These are phyloP conservation scores for Mucor racemosus DNA, from an alignment of 371 early-diverging fungal genomes.

Conservation along the genomic window DNA sequence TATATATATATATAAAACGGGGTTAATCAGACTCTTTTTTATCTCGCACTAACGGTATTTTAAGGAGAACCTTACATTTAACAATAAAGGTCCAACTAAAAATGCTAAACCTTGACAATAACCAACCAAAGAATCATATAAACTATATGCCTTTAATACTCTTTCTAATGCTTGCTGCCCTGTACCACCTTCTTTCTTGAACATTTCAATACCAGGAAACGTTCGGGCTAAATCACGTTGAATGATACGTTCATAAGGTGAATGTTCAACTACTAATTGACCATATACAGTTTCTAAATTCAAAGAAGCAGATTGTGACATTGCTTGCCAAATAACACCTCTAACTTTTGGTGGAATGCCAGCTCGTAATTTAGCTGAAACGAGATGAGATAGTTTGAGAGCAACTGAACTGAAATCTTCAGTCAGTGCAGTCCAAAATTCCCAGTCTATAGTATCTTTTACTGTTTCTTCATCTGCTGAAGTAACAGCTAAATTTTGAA, in stretches of 20 bases:
- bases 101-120: conserved; percentile 98
- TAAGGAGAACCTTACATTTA: conserved; percentile 67
- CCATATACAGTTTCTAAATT: conserved; percentile 84
- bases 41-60: neutral
- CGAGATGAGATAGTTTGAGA: conserved; percentile 62
- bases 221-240: conserved; percentile 91
- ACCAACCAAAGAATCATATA: conserved; percentile 92
- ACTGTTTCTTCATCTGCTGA: conserved; percentile 27
- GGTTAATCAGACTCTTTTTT: neutral
- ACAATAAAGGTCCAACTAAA: conserved; percentile 89
- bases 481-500: conserved; percentile 44
- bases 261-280: conserved; percentile 77
- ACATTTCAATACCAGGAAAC: conserved; percentile 88
- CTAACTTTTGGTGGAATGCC: conserved; percentile 88
- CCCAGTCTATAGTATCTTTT: conserved; percentile 74
- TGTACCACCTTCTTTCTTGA: conserved; percentile 79
- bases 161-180: conserved; percentile 86
- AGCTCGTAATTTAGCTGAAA: conserved; percentile 72
- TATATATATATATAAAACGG: neutral
- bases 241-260: conserved; percentile 89
- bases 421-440: conserved; percentile 92
- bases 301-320: conserved; percentile 79
- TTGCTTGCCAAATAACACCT: conserved; percentile 93
- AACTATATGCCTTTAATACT: conserved; percentile 88
- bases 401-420: conserved; percentile 79